These are phyloP conservation scores for Cochlearia excelsa DNA, from an alignment of 345 rosid genomes.

Conservation along the genomic window DNA sequence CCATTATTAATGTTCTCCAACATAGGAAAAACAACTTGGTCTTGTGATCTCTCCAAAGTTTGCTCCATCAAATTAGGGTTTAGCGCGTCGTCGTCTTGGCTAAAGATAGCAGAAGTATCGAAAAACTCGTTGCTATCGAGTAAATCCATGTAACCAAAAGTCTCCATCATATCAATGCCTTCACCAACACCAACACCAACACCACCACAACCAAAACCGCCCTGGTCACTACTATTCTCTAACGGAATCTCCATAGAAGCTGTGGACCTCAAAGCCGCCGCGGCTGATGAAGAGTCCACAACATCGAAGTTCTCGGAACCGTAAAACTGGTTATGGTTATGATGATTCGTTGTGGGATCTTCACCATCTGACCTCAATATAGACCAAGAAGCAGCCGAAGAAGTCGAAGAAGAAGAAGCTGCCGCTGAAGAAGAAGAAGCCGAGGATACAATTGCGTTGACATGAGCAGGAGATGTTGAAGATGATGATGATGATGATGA, in stretches of 20 bases:
- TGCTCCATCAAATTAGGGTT: conserved; percentile 38
- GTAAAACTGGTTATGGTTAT: conserved; percentile 17
- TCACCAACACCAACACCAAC: conserved; percentile 42
- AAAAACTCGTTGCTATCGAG: conserved; percentile 67
- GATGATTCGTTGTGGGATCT: conserved; percentile 25
- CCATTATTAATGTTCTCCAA: conserved; percentile 32
- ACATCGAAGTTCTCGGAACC: conserved; percentile 30
- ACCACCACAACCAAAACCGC: conserved; percentile 35
- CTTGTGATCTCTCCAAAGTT: conserved; percentile 21
- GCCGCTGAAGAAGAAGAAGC: conserved; percentile 58
- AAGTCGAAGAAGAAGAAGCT: conserved; percentile 55
- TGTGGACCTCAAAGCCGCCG: conserved; percentile 67
- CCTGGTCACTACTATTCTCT: conserved; percentile 30
- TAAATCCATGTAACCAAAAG: conserved; percentile 79
- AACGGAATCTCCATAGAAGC: conserved; percentile 63
- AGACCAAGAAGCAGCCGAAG: conserved; percentile 81
- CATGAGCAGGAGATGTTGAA: conserved; percentile 74
- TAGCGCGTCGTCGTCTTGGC: conserved; percentile 38
- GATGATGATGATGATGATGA: conserved; percentile 91
- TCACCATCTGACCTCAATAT: conserved; percentile 61
- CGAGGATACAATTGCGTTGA: conserved; percentile 47
- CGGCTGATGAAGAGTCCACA: conserved; percentile 26
- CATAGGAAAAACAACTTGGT: conserved; percentile 24
- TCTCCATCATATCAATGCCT: conserved; percentile 69
- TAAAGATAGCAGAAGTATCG: conserved; percentile 67